Percentiles rank a stretch among this genome's conserved stretches.
These are phyloP conservation scores for Mimosa bimucronata DNA, from an alignment of 306 rosid species.

Conservation along the genomic window DNA sequence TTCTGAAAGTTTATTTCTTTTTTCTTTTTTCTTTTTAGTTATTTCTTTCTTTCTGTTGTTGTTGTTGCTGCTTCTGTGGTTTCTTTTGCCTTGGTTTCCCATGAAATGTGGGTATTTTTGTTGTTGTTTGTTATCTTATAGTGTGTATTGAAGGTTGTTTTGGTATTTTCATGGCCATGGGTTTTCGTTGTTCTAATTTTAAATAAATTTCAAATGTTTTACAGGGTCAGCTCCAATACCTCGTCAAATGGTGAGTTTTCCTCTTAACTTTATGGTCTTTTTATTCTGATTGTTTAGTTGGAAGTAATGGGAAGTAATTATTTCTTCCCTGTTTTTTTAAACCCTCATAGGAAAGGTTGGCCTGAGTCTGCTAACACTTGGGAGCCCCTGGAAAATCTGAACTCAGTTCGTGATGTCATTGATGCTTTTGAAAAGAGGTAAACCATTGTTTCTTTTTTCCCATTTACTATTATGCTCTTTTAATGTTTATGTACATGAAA, in stretches of 20 bases:
- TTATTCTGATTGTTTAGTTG: not conserved
- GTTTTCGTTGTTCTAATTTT: not conserved
- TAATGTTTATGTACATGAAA: not conserved
- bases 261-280: not conserved
- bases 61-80: not conserved
- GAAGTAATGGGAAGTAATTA: not conserved
- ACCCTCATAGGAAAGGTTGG: conserved; percentile 77
- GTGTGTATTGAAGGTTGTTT: not conserved
- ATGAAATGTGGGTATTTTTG: not conserved
- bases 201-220: conserved; percentile 18
- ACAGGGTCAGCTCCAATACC: conserved; percentile 84
- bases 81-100: not conserved
- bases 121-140: not conserved
- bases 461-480: not conserved
- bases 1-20: not conserved
- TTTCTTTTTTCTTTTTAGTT: not conserved
- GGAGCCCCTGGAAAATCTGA: conserved; percentile 94
- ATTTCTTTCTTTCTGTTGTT: no score
- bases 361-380: conserved; percentile 93
- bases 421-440: conserved; percentile 85
- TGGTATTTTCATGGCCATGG: conserved; percentile 34
- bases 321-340: not conserved
- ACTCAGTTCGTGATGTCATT: conserved; percentile 79
- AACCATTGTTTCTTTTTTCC: not conserved
- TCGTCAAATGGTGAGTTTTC: conserved; percentile 79